Evolutionary conservation across 192 early-diverging fungal genomes (phyloP), one percentile per base, ranked within the genome.

Genomic region (Umbelopsis sp.): DNA sequence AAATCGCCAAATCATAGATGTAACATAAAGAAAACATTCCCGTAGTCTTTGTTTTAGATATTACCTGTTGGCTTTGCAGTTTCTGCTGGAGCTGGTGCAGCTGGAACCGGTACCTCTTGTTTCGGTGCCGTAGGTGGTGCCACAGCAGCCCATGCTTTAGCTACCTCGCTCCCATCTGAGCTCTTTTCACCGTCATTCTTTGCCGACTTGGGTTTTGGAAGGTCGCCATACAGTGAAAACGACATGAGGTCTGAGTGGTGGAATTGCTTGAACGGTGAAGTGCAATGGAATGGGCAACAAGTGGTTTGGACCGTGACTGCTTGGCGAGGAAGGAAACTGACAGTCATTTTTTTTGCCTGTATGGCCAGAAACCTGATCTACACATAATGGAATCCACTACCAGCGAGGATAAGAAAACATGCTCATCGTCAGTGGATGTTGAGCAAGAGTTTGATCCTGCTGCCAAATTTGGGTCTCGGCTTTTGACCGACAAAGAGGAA

Each of bases 391-490:
- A 33, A 6, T 18, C 30, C 9, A 30, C 25, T 12, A 33, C 16
- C 27, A 16, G 33, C 1, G 55, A 46, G 61, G 69, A 49, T n/a
- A 75, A 78, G 21, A 78, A 81, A 33, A 72, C 66, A 9, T 72
- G 49, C 9, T 75, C 80, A 9, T 71, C 74, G 7, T 78, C 49
- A 7, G 25, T 77, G 20, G 76, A 80, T 65, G 66, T 78, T 25
- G 37, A 67, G 23, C 53, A 72, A 21, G 58, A 75, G 22, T 16
- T n/a, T 15, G 61, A 74, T 7, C 18, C 46, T 2, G 13, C 46
- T 8, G 46, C 75, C 9, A 68, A 53, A 5, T 97, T 97, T 87
- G 93, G 96, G 22, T 87, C 88, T 33, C 86, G 96, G 13, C 74
- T 88, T 49, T 81, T 99, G 65, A 82, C 79, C 23, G 83, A 91